These are phyloP conservation scores for Escallonia rubra DNA, from an alignment of 129 eudicot species.

Conservation along the genomic window DNA sequence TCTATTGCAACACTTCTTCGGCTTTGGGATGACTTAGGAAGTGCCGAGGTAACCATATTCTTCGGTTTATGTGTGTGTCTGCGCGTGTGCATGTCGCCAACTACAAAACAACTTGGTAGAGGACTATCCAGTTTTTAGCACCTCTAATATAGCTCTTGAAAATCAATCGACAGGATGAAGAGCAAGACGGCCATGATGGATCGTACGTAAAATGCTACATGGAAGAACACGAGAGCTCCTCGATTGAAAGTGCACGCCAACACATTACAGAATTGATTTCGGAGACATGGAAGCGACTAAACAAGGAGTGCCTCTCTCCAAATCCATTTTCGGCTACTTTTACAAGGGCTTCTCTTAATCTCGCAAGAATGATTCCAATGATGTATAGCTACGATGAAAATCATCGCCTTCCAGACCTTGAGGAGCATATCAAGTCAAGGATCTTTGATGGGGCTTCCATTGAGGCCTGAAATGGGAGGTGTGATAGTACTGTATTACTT, in stretches of 20 bases:
- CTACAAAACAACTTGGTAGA: too few species aligned
- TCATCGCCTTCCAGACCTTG: constrained; percentile 39
- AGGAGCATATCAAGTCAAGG: constrained; percentile 27
- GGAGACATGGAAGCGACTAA: constrained; percentile 48
- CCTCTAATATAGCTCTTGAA: too few species aligned
- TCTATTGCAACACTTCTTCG: constrained; percentile 52
- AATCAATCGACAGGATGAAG: constrained; percentile 38
- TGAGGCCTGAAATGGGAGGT: too few species aligned
- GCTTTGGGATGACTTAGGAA: constrained; percentile 66
- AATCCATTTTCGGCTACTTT: constrained; percentile 28
- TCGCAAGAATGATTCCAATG: constrained; percentile 58
- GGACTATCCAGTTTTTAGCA: too few species aligned
- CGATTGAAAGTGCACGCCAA: constrained; percentile 26
- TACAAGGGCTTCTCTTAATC: constrained; percentile 32
- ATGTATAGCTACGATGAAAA: constrained; percentile 54
- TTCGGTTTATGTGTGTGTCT: too few species aligned
- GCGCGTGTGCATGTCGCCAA: too few species aligned
- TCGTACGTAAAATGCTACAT: constrained; percentile 45
- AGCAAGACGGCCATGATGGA: constrained; percentile 62
- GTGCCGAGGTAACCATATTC: constrained; percentile 29
- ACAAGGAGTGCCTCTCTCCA: constrained; percentile 31
- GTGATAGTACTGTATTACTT: too few species aligned
- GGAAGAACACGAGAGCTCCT: constrained; percentile 38
- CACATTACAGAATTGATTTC: constrained; percentile 36
- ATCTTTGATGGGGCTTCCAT: too few species aligned